phyloP scores from a whole-genome alignment of 2,329 filamentous ascomycete species.

The Xylaria sp. region DNA sequence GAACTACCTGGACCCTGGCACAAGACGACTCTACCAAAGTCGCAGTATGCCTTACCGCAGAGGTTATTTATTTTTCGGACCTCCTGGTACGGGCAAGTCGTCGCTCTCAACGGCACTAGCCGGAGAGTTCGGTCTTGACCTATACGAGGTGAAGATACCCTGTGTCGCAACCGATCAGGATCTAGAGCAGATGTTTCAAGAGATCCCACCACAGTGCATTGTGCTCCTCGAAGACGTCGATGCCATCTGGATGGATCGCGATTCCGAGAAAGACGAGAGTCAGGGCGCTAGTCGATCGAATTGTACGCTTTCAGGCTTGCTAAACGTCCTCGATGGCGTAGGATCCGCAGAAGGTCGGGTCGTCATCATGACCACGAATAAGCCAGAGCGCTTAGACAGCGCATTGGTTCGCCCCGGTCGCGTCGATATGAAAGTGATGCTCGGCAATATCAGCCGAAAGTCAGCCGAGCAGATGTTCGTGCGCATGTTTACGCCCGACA shows the following conservation, averaged over 20 bases:
- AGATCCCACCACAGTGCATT: conserved; percentile 48
- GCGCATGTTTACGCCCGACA: conserved; percentile 33
- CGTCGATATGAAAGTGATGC: conserved; percentile 53
- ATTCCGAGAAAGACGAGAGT: conserved; percentile 28
- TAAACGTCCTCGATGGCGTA: conserved; percentile 61
- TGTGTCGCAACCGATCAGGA: conserved; percentile 41
- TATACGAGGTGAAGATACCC: conserved; percentile 48
- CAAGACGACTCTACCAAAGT: conserved; percentile 54
- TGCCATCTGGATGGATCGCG: conserved; percentile 39
- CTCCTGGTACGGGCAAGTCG: conserved; percentile 34
- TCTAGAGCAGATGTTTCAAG: conserved; percentile 45
- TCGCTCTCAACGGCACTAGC: conserved; percentile 46
- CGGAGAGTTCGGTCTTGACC: conserved; percentile 47
- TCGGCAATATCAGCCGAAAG: conserved; percentile 33
- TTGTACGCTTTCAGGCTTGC: conserved; percentile 54
- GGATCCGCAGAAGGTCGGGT: conserved; percentile 60
- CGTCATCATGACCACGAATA: conserved; percentile 63
- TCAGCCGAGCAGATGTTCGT: conserved; percentile 35
- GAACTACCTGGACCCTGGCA: conserved; percentile 46
- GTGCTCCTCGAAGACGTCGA: conserved; percentile 55
- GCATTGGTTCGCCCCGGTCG: conserved; percentile 57
- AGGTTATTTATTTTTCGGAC: conserved; percentile 32
- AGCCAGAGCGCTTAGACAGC: conserved; percentile 52
- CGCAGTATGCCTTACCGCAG: conserved; percentile 61
- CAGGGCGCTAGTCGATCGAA: conserved; percentile 24